Percentiles rank a stretch among this genome's conserved stretches.
Evolutionary conservation across 78 protist genomes (phyloP).

Genomic region (Dictyostelium firmibasis): DNA sequence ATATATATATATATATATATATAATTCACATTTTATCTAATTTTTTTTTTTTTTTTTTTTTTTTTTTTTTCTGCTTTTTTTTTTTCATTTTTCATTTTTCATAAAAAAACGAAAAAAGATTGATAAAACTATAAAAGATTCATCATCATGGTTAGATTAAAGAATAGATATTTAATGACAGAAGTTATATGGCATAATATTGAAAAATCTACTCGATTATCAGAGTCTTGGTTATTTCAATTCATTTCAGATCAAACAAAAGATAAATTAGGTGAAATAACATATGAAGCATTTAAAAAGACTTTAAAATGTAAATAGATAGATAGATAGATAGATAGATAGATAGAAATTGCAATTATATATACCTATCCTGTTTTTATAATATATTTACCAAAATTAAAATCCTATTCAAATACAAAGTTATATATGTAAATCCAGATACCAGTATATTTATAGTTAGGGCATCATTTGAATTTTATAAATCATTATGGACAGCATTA

Average conservation of each 20-base stretch:
- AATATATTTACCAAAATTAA: no score
- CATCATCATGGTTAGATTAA: conserved; percentile 46
- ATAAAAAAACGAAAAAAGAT: no score
- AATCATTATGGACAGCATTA: conserved; percentile 24
- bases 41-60: no score
- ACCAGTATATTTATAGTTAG: conserved; percentile 29
- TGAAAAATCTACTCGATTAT: background rate
- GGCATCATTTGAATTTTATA: conserved; percentile 1
- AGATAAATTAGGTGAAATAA: conserved; percentile 1
- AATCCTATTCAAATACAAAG: no score
- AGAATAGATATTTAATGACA: conserved; percentile 50
- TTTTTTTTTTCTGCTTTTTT: no score
- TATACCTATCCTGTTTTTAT: no score
- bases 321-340: no score
- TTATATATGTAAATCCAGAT: conserved; percentile 7
- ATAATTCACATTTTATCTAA: no score
- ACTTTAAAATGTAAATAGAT: conserved; percentile 21
- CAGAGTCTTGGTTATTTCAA: background rate
- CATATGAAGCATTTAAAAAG: background rate
- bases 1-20: no score
- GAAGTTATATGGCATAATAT: conserved; percentile 32
- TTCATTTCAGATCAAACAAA: background rate
- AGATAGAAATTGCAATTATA: no score
- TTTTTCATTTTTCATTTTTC: background rate
- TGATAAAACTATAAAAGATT: no score